Base-by-base conservation (phyloP, 2,329 filamentous ascomycete genomes). In the Fusarium humuli region DNA sequence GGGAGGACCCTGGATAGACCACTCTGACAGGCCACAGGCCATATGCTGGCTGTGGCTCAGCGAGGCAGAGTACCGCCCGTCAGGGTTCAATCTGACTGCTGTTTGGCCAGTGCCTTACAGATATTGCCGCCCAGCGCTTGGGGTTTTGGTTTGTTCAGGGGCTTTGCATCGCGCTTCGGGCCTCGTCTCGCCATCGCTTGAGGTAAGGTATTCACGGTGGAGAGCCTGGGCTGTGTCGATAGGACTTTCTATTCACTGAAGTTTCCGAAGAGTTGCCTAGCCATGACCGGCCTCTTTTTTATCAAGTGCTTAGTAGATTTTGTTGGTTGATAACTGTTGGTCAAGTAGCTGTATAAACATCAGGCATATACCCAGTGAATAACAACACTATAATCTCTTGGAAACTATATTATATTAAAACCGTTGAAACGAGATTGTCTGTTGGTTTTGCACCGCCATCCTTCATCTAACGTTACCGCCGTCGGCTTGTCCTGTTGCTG, bases 321-420 rank as follows among this genome's bases (percentile, higher is more conserved):
- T 44, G 41, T 23, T 52, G 9, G 32, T 40, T 40, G 23, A 37
- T 12, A 25, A 29, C 23, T 59, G 23, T 20, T 32, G 20, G 14
- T n/a, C 37, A 22, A 30, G 44, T 61, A 57, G 50, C 25, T 37
- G 67, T 69, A 71, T 71, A 71, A 69, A 71, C 68, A 57, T 41
- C 32, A 64, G 32, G 16, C 20, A 54, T 22, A 41, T 41, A 16
- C 52, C 45, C 40, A n/a, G 20, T 25, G n/a, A 14, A 46, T 27
- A 42, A 42, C 22, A 29, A 46, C 18, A 46, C 42, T 30, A n/a
- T 14, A 34, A 37, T 55, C 30, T 42, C 42, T 27, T 23, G 22
- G 4, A 55, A 42, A 61, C 40, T 37, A 40, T 48, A 30, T 46
- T 64, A 55, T 54, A 54, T 58, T 37, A 29, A 14, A 29, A 27